Evolutionary conservation across 352 stramenopile genomes (phyloP).

Genomic region (Globisporangium viniferum): DNA sequence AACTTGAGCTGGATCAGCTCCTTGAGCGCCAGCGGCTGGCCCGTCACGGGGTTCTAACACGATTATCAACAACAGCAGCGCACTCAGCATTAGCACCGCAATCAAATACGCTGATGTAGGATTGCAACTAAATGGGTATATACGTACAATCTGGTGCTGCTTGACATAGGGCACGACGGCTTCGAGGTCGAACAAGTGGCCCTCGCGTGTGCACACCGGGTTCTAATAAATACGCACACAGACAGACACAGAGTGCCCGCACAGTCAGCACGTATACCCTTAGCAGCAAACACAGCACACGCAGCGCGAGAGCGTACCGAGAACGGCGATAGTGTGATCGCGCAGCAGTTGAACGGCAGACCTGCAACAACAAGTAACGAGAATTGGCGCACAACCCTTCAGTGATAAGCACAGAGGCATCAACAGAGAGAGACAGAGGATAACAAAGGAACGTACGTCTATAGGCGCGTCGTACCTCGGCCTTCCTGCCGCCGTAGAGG

Average conservation of each 20-base stretch:
- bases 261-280: not conserved
- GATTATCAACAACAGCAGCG: not conserved
- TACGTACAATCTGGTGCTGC: constrained; percentile 89
- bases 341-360: constrained; percentile 98
- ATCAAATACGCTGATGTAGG: not conserved
- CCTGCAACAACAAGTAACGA: constrained; percentile 28
- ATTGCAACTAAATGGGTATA: too few relatives aligned
- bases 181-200: constrained; percentile 97
- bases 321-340: constrained; percentile 92
- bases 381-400: not conserved
- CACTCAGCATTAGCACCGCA: not conserved
- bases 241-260: not conserved
- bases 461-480: constrained; percentile 72
- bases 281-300: not conserved
- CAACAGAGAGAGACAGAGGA: not conserved
- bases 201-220: constrained; percentile 93
- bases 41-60: constrained; percentile 92
- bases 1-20: constrained; percentile 93
- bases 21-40: constrained; percentile 83
- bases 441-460: constrained; percentile 37
- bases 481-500: constrained; percentile 92
- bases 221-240: constrained; percentile 42
- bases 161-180: constrained; percentile 96
- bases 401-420: not conserved
- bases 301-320: constrained; percentile 29